Evolutionary conservation across 1,139 yeast genomes (phyloP).

Genomic region (Tardiomyces blankii): DNA sequence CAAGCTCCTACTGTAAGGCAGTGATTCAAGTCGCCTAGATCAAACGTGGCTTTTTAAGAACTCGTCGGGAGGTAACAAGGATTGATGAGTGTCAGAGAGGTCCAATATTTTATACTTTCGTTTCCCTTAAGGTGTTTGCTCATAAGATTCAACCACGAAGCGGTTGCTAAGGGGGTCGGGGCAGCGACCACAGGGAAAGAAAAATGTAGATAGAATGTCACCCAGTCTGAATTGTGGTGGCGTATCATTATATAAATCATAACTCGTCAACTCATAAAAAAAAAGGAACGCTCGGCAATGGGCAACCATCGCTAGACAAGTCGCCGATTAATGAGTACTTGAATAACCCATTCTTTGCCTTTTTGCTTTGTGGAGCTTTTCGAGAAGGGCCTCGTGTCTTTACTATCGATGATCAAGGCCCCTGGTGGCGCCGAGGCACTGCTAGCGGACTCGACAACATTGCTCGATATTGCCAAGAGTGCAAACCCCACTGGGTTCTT

Average conservation of each 20-base stretch:
- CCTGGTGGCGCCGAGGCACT: constrained; percentile 9
- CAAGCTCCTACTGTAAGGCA: constrained; percentile 4
- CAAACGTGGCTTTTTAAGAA: constrained; percentile 40
- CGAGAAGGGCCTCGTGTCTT: neutral
- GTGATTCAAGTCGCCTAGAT: constrained; percentile 39
- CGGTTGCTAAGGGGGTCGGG: no score
- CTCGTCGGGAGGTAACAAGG: constrained; percentile 40
- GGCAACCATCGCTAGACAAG: constrained; percentile 11
- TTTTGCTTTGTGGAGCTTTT: neutral
- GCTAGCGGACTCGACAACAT: constrained; percentile 1
- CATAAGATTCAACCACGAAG: no score
- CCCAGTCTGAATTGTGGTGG: no score
- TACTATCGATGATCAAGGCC: constrained; percentile 4
- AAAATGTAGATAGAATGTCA: no score
- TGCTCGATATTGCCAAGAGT: constrained; percentile 3
- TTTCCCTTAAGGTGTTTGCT: no score
- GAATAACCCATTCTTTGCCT: constrained; percentile 23
- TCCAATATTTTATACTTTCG: constrained; percentile 29
- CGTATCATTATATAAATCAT: no score
- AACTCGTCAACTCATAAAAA: constrained; percentile 1
- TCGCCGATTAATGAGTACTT: constrained; percentile 22
- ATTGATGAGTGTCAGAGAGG: constrained; percentile 51
- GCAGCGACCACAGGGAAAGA: no score
- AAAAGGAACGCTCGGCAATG: no score
- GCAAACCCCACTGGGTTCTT: constrained; percentile 9